Evolutionary conservation across 768 basidiomycete species (phyloP), one percentile per base, ranked within the genome.

Genomic region (Leucogyrophana mollusca): DNA sequence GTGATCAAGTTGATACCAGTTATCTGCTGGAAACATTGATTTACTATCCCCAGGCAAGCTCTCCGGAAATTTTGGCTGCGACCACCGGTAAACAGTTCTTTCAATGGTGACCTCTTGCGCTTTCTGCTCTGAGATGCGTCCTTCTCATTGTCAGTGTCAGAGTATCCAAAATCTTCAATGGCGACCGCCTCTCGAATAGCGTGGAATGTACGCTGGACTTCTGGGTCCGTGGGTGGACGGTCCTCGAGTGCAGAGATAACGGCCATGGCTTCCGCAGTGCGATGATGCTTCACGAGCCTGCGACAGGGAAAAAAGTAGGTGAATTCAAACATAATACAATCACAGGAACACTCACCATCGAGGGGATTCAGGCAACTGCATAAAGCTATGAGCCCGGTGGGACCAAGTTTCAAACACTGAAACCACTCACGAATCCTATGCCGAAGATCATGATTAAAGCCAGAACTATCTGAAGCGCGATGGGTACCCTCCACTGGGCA

Each of bases 11-110:
- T 83, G 61, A 82, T 82, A 6, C 82, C 82, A 4, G 79, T 78
- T 21, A 85, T 82, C 67, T 85, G 83, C 59, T 85, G 82, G 68
- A 83, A 84, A 57, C 79, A 79, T 54, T 85, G 83, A 38, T 76
- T 76, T 37, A 75, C 62, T 17, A 84, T 67, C 2, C 77, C 85
- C 38, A 84, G 57, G 36, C 71, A 60, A 14, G 77, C 77, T 34
- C 83, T 68, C 35, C 81, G 67, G 63, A 84, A 79, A 62, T 85
- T 83, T 58, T 85, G 83, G 17, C 64, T 66, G 21, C 73, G 76
- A 0, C 83, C 82, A 20, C 73, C 66, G 1, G 73, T 75, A 53
- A 83, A 77, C 7, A 85, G 61, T 47, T 82, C 80, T n/a, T 64
- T 62, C 0, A 85, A 61, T 9, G 73, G 60, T 16, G 70, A 68